Evolutionary conservation across 2,329 filamentous ascomycete species (phyloP).

Genomic region (Aspergillus aculeatus): DNA sequence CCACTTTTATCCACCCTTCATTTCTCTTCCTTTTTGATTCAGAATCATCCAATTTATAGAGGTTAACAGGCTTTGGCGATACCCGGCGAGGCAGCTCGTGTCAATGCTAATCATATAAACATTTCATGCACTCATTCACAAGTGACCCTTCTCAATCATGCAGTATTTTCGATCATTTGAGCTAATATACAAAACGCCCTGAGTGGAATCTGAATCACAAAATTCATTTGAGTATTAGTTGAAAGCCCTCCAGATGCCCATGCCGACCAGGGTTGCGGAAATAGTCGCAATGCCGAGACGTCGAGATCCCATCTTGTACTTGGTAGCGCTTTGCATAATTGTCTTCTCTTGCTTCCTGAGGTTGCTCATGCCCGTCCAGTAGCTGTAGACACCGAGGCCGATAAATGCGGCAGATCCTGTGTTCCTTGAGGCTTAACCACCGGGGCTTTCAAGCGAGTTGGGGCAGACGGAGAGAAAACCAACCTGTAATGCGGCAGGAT

Average conservation of each 20-base stretch:
- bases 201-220: background rate
- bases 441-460: background rate
- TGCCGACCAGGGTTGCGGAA: constrained; percentile 65
- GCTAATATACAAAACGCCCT: background rate
- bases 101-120: constrained; percentile 12
- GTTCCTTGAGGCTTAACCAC: background rate
- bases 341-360: constrained; percentile 61
- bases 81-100: constrained; percentile 36
- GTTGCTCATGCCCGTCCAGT: constrained; percentile 70
- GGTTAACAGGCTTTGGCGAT: constrained; percentile 34
- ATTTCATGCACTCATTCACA: constrained; percentile 7
- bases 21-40: constrained; percentile 15
- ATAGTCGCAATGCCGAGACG: constrained; percentile 66
- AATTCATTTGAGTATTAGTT: constrained; percentile 43
- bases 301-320: constrained; percentile 71
- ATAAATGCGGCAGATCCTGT: constrained; percentile 72
- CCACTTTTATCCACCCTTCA: constrained; percentile 13
- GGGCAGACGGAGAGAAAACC: constrained; percentile 27
- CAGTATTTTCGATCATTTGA: background rate
- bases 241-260: constrained; percentile 69
- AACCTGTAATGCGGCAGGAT: constrained; percentile 70
- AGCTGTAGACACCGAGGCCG: constrained; percentile 74
- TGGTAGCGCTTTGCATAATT: constrained; percentile 67
- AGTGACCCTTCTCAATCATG: constrained; percentile 9
- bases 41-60: constrained; percentile 34